Conservation (phyloP, 768 basidiomycete species). For the Amanita phalloides region DNA sequence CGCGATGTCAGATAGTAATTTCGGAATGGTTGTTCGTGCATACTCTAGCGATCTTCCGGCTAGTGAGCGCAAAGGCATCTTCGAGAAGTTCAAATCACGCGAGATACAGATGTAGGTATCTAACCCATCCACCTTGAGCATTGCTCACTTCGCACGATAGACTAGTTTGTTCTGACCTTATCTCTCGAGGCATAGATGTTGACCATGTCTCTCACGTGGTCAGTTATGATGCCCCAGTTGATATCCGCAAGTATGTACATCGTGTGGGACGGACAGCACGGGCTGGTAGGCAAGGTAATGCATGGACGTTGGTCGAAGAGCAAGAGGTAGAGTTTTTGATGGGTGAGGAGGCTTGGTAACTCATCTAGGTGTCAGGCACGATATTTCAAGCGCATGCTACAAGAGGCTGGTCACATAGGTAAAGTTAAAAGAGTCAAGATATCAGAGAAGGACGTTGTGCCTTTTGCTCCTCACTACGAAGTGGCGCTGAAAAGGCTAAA, state of each 20-base stretch:
- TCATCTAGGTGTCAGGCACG: slow-evolving; percentile 45
- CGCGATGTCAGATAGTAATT: slow-evolving; percentile 10
- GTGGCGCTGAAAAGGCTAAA: slow-evolving; percentile 27
- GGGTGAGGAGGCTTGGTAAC: not conserved
- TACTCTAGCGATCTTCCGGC: slow-evolving; percentile 83
- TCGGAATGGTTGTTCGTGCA: slow-evolving; percentile 40
- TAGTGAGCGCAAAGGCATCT: slow-evolving; percentile 60
- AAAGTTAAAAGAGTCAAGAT: slow-evolving; percentile 62
- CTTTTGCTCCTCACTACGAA: slow-evolving; percentile 55
- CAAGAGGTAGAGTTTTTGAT: slow-evolving; percentile 51
- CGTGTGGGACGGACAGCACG: slow-evolving; percentile 94
- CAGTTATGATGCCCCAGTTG: slow-evolving; percentile 93
- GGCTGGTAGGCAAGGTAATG: slow-evolving; percentile 79
- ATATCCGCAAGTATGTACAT: slow-evolving; percentile 97
- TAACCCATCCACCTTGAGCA: not conserved
- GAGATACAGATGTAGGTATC: slow-evolving; percentile 70
- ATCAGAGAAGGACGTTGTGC: slow-evolving; percentile 45
- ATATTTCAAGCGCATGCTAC: slow-evolving; percentile 80
- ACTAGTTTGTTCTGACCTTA: slow-evolving; percentile 91
- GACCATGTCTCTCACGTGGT: slow-evolving; percentile 88
- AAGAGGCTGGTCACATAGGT: slow-evolving; percentile 56
- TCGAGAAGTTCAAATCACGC: slow-evolving; percentile 74
- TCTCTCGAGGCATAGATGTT: slow-evolving; percentile 93
- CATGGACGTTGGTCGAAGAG: slow-evolving; percentile 94
- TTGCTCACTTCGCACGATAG: slow-evolving; percentile 26